Percentiles rank a stretch among this genome's conserved stretches.
Evolutionary conservation across 2,329 filamentous ascomycete species (phyloP).

Genomic region (Phoma herbarum): DNA sequence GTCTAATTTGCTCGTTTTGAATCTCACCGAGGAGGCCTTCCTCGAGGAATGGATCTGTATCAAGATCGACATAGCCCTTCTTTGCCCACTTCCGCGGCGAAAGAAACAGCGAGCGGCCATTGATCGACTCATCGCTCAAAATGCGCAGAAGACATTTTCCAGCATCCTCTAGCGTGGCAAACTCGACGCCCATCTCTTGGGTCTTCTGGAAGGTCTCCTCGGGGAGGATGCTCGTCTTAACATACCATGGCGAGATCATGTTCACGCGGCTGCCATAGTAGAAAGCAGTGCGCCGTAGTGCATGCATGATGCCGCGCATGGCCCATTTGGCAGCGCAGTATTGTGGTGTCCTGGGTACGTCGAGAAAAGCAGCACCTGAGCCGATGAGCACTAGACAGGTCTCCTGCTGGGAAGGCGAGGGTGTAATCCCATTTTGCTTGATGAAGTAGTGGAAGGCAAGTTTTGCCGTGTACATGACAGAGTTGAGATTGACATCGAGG

Average conservation of each 20-base stretch:
- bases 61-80: neutral
- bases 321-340: neutral
- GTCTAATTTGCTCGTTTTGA: neutral
- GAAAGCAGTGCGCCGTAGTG: neutral
- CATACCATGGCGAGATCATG: neutral
- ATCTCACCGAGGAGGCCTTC: neutral
- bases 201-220: neutral
- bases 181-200: neutral
- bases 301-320: neutral
- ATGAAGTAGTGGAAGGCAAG: neutral
- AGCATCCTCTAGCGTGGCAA: neutral
- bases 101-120: neutral
- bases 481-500: neutral
- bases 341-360: neutral
- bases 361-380: neutral
- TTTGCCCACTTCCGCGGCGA: neutral
- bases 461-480: neutral
- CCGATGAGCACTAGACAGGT: neutral
- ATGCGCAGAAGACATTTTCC: neutral
- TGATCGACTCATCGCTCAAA: neutral
- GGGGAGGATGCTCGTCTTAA: neutral
- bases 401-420: neutral
- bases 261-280: neutral
- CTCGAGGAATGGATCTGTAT: neutral
- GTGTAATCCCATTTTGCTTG: neutral